Evolutionary conservation across 176 grass and related monocot genomes (phyloP).

Genomic region (Aegilops umbellulata): DNA sequence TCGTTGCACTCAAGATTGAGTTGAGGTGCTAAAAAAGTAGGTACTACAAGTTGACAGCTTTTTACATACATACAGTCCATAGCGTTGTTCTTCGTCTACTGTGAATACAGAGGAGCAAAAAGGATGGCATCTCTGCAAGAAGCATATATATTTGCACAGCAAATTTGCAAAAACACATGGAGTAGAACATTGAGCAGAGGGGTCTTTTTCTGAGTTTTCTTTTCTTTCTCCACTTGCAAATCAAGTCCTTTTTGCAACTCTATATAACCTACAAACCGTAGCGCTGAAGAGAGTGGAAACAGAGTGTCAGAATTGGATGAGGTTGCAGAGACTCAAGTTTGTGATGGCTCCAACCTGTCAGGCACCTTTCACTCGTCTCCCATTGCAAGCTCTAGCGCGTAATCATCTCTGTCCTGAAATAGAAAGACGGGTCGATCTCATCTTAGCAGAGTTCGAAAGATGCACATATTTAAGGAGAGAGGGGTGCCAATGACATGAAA

Average conservation of each 20-base stretch:
- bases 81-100: background rate
- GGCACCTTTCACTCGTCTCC: conserved; percentile 61
- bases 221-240: background rate
- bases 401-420: conserved; percentile 86
- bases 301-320: conserved; percentile 6
- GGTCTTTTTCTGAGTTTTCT: too few relatives aligned
- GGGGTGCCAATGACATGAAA: background rate
- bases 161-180: background rate
- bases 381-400: conserved; percentile 89
- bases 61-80: conserved; percentile 18
- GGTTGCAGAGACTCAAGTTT: background rate
- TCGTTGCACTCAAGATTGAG: background rate
- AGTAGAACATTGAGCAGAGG: background rate
- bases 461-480: background rate
- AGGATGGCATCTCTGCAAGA: background rate
- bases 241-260: background rate
- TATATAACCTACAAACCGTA: background rate
- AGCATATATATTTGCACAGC: background rate
- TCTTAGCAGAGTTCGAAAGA: conserved; percentile 11
- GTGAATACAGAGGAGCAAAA: background rate
- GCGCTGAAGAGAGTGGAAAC: background rate
- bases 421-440: background rate
- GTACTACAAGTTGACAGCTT: background rate
- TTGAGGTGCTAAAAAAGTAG: background rate
- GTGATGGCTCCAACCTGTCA: conserved; percentile 11